Conservation (phyloP, 768 basidiomycete species). For the Amanita pallidorosea region DNA sequence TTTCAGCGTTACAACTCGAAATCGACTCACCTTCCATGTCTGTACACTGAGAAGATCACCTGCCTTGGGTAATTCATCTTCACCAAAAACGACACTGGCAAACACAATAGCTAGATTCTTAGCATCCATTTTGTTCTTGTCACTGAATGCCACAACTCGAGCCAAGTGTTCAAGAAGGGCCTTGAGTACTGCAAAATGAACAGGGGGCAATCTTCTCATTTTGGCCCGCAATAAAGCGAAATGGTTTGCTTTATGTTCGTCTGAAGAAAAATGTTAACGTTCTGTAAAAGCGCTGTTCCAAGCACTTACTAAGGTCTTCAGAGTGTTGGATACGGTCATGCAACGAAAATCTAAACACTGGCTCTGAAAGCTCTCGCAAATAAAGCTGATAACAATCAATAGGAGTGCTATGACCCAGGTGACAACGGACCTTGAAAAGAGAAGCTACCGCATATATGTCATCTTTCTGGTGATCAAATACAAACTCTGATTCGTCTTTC, state of each 20-base stretch:
- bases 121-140: conserved; percentile 88
- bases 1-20: not conserved
- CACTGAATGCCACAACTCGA: conserved; percentile 50
- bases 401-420: not conserved
- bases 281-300: not conserved
- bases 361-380: conserved; percentile 82
- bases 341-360: conserved; percentile 72
- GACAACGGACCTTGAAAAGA: conserved; percentile 58
- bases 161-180: conserved; percentile 76
- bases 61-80: conserved; percentile 78
- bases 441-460: conserved; percentile 81
- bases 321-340: conserved; percentile 77
- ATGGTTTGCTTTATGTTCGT: conserved; percentile 58
- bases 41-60: conserved; percentile 72
- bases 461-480: conserved; percentile 56
- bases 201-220: conserved; percentile 69
- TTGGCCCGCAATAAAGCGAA: conserved; percentile 78
- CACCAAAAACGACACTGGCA: conserved; percentile 81
- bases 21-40: conserved; percentile 48
- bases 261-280: conserved; percentile 22
- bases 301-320: conserved; percentile 54
- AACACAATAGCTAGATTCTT: conserved; percentile 91
- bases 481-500: conserved; percentile 66
- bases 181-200: conserved; percentile 80
- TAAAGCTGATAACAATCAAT: conserved; percentile 39